phyloP scores from a whole-genome alignment of 768 basidiomycete species.

The Lactifluus volemus region DNA sequence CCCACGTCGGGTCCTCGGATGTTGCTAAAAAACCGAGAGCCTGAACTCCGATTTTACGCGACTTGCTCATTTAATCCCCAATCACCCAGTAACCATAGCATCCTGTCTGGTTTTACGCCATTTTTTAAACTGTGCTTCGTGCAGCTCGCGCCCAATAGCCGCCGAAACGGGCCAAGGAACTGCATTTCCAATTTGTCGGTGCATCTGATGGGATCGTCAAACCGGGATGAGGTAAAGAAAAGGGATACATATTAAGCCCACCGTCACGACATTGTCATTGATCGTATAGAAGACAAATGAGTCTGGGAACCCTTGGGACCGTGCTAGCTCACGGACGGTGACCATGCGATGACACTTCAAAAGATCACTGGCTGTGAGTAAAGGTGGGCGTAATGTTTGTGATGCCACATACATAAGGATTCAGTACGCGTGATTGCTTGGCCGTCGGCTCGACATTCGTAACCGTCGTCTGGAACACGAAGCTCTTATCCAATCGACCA shows the following conservation, averaged over 20 bases:
- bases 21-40: no score
- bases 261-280: constrained; percentile 48
- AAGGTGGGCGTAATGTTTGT: no score
- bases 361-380: neutral
- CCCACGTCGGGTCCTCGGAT: no score
- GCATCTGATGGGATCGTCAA: constrained; percentile 41
- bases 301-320: constrained; percentile 80
- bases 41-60: no score
- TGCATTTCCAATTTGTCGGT: constrained; percentile 75
- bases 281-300: constrained; percentile 52
- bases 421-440: constrained; percentile 62
- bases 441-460: constrained; percentile 75
- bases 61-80: no score
- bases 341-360: constrained; percentile 58
- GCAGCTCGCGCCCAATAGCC: constrained; percentile 59
- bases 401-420: constrained; percentile 45
- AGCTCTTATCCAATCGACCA: constrained; percentile 47
- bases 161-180: constrained; percentile 57
- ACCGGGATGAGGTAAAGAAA: no score
- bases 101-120: constrained; percentile 8
- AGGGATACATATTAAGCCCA: constrained; percentile 27
- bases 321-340: constrained; percentile 66
- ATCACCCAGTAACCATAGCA: constrained; percentile 13
- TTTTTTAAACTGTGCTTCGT: constrained; percentile 40
- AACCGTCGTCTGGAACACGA: constrained; percentile 63